phyloP scores from a whole-genome alignment of 257 asterid species.

The Plantago major region DNA sequence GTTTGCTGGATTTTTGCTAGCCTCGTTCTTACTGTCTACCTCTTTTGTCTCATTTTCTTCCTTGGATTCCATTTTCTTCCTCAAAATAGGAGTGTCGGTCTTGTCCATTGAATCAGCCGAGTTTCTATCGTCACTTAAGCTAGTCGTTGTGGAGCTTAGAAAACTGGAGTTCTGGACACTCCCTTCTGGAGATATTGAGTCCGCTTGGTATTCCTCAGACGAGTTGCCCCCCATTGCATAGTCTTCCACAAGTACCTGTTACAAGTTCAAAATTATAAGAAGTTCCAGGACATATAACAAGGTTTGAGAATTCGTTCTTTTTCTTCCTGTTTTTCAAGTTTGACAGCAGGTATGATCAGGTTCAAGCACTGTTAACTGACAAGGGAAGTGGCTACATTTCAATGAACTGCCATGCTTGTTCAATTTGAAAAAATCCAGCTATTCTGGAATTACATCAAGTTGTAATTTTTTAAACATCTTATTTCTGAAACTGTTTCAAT shows the following conservation, averaged over 20 bases:
- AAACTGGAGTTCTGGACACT: conserved; percentile 49
- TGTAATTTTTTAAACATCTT: no score
- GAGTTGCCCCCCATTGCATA: conserved; percentile 47
- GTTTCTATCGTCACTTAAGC: conserved; percentile 47
- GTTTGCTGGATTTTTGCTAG: conserved; percentile 11
- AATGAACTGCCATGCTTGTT: no score
- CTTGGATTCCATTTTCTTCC: conserved; percentile 16
- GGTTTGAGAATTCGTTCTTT: no score
- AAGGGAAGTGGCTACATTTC: no score
- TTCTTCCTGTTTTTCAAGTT: no score
- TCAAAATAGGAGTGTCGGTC: conserved; percentile 27
- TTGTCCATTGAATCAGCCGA: conserved; percentile 39
- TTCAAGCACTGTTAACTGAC: no score
- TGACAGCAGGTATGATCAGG: no score
- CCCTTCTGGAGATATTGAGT: conserved; percentile 32
- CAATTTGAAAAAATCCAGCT: no score
- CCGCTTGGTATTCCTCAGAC: conserved; percentile 27
- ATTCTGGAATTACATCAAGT: no score
- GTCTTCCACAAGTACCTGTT: conserved; percentile 33
- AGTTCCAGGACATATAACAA: no score
- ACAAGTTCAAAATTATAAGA: not conserved
- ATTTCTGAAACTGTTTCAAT: no score
- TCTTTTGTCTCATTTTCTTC: conserved; percentile 20
- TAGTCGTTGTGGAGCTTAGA: conserved; percentile 50
- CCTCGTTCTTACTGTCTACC: conserved; percentile 13